phyloP scores from a whole-genome alignment of 2,329 filamentous ascomycete species.

The Fusarium sp. region DNA sequence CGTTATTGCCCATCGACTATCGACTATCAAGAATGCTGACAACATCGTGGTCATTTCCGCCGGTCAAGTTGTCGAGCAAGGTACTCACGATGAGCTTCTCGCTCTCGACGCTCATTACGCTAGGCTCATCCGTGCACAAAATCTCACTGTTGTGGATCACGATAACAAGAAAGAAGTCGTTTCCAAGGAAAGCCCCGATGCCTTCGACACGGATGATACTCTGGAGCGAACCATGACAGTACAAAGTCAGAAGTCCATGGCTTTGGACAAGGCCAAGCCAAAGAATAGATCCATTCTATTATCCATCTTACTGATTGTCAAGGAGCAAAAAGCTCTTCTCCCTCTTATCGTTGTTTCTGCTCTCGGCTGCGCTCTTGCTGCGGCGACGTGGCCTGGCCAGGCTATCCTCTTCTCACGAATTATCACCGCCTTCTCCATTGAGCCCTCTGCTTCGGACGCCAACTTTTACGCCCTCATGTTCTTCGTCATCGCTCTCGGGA shows the following conservation, averaged over 20 bases:
- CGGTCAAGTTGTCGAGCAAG: constrained; percentile 39
- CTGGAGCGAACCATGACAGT: constrained; percentile 5
- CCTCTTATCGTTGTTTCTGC: constrained; percentile 6
- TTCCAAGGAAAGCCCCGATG: background rate
- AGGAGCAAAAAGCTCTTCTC: constrained; percentile 24
- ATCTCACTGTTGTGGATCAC: background rate
- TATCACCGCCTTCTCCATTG: constrained; percentile 43
- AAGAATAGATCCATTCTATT: constrained; percentile 14
- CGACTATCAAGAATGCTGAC: constrained; percentile 44
- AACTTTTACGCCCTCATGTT: constrained; percentile 54
- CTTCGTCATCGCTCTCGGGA: constrained; percentile 43
- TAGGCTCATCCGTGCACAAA: constrained; percentile 37
- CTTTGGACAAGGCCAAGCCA: background rate
- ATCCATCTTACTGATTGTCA: constrained; percentile 24
- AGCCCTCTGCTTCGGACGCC: constrained; percentile 17
- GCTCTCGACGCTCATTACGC: constrained; percentile 27
- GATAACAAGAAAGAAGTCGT: background rate
- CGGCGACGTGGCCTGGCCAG: constrained; percentile 48
- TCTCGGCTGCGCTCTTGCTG: constrained; percentile 19
- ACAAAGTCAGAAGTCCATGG: constrained; percentile 6
- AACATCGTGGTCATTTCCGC: constrained; percentile 43
- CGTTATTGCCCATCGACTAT: constrained; percentile 68
- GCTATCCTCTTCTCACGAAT: constrained; percentile 49
- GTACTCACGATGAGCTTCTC: constrained; percentile 37
- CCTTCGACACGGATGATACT: background rate